Conservation (phyloP, 257 asterid species). For the Knoxia roxburghii region DNA sequence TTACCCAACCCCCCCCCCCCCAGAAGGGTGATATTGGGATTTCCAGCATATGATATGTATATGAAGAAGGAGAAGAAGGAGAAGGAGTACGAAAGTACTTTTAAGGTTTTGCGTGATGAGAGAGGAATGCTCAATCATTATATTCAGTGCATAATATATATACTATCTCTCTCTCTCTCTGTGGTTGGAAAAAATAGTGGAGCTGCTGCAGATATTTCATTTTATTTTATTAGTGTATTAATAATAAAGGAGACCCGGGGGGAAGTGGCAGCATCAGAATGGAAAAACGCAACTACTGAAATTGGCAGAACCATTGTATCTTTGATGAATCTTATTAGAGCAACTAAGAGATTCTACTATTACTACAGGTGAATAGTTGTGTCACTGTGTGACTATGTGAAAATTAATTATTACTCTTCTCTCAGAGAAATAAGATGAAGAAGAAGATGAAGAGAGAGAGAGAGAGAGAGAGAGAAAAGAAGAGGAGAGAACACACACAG, state of each 20-base stretch:
- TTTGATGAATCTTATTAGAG: conserved; percentile 23
- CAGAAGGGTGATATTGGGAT: neutral
- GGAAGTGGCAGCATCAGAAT: neutral
- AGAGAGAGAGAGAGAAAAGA: too few relatives aligned
- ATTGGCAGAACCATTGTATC: conserved; percentile 19
- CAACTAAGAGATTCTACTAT: conserved; percentile 7
- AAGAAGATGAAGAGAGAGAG: too few relatives aligned
- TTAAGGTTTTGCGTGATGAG: conserved; percentile 65
- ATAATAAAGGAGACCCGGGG: too few relatives aligned
- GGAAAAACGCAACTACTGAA: conserved; percentile 19
- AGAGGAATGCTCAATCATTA: conserved; percentile 60
- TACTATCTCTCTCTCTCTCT: too few relatives aligned
- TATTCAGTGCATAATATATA: conserved; percentile 54
- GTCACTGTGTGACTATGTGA: too few relatives aligned
- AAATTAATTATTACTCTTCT: too few relatives aligned
- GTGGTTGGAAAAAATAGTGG: too few relatives aligned
- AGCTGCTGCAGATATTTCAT: too few relatives aligned
- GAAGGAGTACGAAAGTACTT: conserved; percentile 32
- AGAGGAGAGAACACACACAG: conserved; percentile 5
- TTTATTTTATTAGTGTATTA: too few relatives aligned
- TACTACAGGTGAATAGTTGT: conserved; percentile 5
- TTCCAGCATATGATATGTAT: neutral
- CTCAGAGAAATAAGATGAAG: too few relatives aligned
- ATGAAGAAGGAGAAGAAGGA: neutral
- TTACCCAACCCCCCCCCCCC: too few relatives aligned